A percentile compares a stretch with the other conserved stretches of the same genome.
Conservation (phyloP, 768 basidiomycete genomes). For the Termitomyces sp. region DNA sequence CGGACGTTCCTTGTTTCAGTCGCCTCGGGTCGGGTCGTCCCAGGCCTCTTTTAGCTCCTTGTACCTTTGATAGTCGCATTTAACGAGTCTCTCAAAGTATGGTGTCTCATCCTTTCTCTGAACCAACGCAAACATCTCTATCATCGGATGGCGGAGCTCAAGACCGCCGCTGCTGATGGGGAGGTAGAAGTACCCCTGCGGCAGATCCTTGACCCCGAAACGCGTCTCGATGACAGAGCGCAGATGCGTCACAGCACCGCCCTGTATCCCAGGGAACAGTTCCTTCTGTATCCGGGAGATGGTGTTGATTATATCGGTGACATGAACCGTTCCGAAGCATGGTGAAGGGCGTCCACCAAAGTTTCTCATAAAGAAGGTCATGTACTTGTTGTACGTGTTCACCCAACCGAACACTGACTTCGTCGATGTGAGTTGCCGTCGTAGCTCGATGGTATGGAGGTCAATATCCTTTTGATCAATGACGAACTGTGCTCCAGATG, state of each 20-base stretch:
- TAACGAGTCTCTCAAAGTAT: constrained; percentile 15
- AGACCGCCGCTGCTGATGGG: constrained; percentile 9
- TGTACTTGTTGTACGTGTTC: constrained; percentile 22
- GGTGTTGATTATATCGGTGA: too few species aligned
- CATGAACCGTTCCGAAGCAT: constrained; percentile 13
- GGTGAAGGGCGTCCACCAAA: constrained; percentile 23
- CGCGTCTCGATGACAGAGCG: too few species aligned
- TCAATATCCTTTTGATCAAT: constrained; percentile 24
- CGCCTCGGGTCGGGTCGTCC: constrained; percentile 7
- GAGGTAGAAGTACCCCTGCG: neutral
- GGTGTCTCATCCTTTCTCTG: neutral
- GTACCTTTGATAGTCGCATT: constrained; percentile 21
- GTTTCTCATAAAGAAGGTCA: constrained; percentile 17
- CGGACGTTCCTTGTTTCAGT: neutral
- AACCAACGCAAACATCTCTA: constrained; percentile 28
- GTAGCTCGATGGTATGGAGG: constrained; percentile 15
- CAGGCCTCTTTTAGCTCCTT: constrained; percentile 18
- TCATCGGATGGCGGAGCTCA: constrained; percentile 28
- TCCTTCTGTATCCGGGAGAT: constrained; percentile 21
- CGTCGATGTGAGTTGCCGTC: constrained; percentile 23
- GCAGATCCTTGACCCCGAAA: too few species aligned
- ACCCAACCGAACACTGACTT: constrained; percentile 29
- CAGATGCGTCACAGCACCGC: too few species aligned
- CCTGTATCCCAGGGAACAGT: too few species aligned
- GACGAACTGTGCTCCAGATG: neutral